Conservation (phyloP, 2,329 filamentous ascomycete species). For the Fusarium globosum region DNA sequence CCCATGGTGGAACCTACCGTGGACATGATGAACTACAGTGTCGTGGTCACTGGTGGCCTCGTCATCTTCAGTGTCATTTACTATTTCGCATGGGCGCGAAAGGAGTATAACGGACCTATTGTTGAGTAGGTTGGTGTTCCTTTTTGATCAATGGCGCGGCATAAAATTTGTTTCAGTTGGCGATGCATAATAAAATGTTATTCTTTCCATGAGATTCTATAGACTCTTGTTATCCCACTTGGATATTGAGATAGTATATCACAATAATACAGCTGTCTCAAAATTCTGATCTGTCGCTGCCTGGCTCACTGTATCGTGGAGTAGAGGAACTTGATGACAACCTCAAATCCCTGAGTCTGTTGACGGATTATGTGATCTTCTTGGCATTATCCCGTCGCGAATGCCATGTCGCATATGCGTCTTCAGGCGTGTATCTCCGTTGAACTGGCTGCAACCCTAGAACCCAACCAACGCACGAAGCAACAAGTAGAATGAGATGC, state of each 20-base stretch:
- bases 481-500: not conserved
- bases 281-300: not conserved
- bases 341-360: accelerated
- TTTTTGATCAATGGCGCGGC: not conserved
- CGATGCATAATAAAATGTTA: not conserved
- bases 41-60: conserved; percentile 56
- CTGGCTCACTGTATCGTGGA: no score
- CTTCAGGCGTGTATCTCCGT: conserved; percentile 4
- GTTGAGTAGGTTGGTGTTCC: conserved; percentile 32
- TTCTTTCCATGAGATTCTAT: not conserved
- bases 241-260: not conserved
- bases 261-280: not conserved
- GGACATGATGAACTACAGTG: conserved; percentile 59
- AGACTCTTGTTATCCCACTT: not conserved
- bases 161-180: not conserved
- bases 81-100: conserved; percentile 56
- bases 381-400: accelerated
- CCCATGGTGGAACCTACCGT: conserved; percentile 46
- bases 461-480: not conserved
- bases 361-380: not conserved
- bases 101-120: conserved; percentile 59
- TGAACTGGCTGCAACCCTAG: conserved; percentile 5
- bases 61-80: conserved; percentile 59
- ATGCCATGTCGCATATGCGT: not conserved
- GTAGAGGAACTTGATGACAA: not conserved